Base-by-base conservation (phyloP, 192 early-diverging fungal species). In the Gaertneriomyces sp. region DNA sequence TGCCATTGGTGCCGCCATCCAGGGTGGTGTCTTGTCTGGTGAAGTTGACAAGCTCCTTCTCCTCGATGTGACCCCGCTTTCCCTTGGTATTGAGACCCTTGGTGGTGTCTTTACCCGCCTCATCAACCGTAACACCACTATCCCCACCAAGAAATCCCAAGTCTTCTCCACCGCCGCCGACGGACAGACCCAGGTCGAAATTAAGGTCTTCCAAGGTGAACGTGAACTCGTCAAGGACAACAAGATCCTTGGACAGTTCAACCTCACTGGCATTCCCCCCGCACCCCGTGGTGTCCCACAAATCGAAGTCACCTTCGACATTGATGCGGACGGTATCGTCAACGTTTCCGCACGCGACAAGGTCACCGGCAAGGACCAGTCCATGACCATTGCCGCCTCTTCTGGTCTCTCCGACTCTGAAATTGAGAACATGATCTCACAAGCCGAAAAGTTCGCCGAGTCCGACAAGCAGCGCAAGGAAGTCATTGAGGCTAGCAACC, bases 111-210 rank as follows among this genome's bases (percentile, higher is more conserved):
- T 98, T 74, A 93, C 96, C 54, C 88, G 93, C 54, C 82, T 98
- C 43, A 98, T 98, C 80, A 92, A 87, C 79, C 85, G 95, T 64
- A 98, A 98, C 83, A 97, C 96, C 61, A 97, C 95, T 33, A 96
- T 98, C 65, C 96, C 96, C 33, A 98, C 96, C 78, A 98, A 98
- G 83, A 98, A 98, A 83, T 89, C 89, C n/a, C 96, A 98, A 78
- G 87, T 92, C 64, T 98, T 98, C 86, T 97, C 96, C 69, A 98
- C 96, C 45, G 94, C 96, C 8, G 93, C 93, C 43, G 96, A 98
- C 73, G 95, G 93, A 6, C 96, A 98, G 77, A 96, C 95, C 43
- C 92, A 93, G 61, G 95, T 98, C 62, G 90, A 97, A 72, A 93
- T 98, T 79, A 91, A 88, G 79, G 95, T 98, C 25, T 98, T 89